A percentile compares a stretch with the other conserved stretches of the same genome.
These are phyloP conservation scores for Phyllosticta citriasiana DNA, from an alignment of 2,329 filamentous ascomycete species.

Conservation along the genomic window DNA sequence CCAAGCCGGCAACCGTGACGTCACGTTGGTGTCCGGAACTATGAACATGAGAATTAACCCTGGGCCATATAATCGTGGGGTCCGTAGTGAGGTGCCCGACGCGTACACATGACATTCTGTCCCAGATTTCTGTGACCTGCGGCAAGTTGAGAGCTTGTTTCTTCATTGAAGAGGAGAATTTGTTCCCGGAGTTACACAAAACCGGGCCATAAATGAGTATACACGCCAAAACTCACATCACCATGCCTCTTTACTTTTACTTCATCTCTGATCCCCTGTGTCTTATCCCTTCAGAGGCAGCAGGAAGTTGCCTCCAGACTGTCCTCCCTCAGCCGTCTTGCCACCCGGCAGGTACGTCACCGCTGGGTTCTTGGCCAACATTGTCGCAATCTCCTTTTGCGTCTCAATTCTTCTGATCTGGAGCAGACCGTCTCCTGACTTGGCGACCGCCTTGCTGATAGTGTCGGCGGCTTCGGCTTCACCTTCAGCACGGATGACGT, in stretches of 20 bases:
- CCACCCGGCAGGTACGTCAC: slow-evolving; percentile 87
- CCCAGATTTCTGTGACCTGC: too few relatives aligned
- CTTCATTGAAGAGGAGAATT: slow-evolving; percentile 22
- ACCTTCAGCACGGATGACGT: slow-evolving; percentile 95
- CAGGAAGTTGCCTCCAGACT: slow-evolving; percentile 50
- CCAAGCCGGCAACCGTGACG: too few relatives aligned
- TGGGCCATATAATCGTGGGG: too few relatives aligned
- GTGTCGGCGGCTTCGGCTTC: slow-evolving; percentile 95
- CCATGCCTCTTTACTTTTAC: slow-evolving; percentile 15
- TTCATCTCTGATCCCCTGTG: background rate
- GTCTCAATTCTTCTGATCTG: slow-evolving; percentile 97
- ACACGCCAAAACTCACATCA: slow-evolving; percentile 16
- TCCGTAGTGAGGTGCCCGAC: too few relatives aligned
- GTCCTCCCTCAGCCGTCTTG: slow-evolving; percentile 45
- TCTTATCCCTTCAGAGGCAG: slow-evolving; percentile 49
- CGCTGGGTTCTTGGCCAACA: slow-evolving; percentile 82
- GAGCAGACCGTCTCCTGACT: slow-evolving; percentile 85
- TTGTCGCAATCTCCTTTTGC: slow-evolving; percentile 87
- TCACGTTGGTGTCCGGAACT: too few relatives aligned
- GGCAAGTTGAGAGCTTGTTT: background rate
- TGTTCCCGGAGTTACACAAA: slow-evolving; percentile 23
- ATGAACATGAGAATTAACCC: too few relatives aligned
- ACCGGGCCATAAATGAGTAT: slow-evolving; percentile 9
- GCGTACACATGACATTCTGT: too few relatives aligned
- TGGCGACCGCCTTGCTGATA: slow-evolving; percentile 86